Base-by-base conservation (phyloP, 2,329 filamentous ascomycete genomes). In the Geosmithia morbida region DNA sequence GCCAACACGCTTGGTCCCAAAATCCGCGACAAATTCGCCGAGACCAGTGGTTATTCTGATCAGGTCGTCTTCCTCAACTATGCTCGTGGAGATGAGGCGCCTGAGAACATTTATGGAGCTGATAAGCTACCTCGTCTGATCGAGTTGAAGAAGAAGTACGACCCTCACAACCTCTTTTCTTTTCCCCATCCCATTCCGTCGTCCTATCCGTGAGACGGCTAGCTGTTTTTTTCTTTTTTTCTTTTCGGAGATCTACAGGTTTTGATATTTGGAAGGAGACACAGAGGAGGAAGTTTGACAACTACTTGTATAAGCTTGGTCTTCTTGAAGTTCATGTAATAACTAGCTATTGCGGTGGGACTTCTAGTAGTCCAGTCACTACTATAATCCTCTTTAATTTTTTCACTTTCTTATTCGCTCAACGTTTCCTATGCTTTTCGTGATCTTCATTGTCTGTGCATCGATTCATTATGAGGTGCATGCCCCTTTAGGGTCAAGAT, bases 31-130 rank as follows among this genome's bases (percentile, higher is more conserved):
- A 22, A n/a, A 7, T 40, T 46, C 13, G 45, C 37, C 17, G 45
- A 26, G 17, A 41, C 45, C 17, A 37, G 26, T 11, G 45, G 45
- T 13, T 46, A 40, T 13, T 8, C 13, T 7, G 30, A 19, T 41
- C 30, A 37, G 18, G n/a, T 30, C 29, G 45, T 26, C 17, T 47
- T 43, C 46, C n/a, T 47, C 40, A 47, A 47, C 29, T 47, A 43
- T 26, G 46, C 46, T 13, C 19, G 41, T 16, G 46, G 46, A 10
- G 41, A 47, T 41, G 46, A 47, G 41, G 20, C 41, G 2, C 18
- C 39, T 8, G 22, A 43, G 22, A n/a, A 37, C 19, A 37, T 43
- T 10, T 47, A 43, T 18, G 17, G 45, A 7, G 41, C 19, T n/a
- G 19, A 43, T 19, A 47, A 43, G 22, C 46, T 47, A 3, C n/a